These are phyloP conservation scores for Pythium coloratum DNA, from an alignment of 352 stramenopile species.

Conservation along the genomic window DNA sequence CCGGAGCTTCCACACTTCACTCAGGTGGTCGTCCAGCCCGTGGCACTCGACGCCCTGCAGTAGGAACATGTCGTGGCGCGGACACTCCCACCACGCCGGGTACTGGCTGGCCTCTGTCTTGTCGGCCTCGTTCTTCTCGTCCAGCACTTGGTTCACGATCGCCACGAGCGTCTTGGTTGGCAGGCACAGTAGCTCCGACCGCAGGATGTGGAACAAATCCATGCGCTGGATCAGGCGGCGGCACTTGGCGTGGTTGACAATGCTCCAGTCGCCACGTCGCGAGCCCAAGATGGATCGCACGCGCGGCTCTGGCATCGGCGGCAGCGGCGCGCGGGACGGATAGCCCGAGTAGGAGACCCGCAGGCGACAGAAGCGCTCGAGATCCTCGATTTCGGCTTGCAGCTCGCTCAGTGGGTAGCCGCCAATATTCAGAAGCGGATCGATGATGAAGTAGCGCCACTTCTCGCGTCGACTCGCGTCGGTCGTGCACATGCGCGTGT, in stretches of 20 bases:
- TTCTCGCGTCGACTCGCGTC: constrained; percentile 57
- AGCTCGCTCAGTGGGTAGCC: constrained; percentile 48
- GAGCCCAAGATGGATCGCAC: constrained; percentile 68
- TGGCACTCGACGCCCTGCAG: constrained; percentile 84
- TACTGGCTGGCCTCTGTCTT: constrained; percentile 28
- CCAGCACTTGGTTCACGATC: constrained; percentile 55
- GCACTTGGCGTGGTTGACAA: constrained; percentile 54
- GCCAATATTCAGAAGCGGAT: constrained; percentile 43
- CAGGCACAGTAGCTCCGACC: constrained; percentile 66
- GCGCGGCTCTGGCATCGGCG: constrained; percentile 16
- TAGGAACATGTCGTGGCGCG: constrained; percentile 76
- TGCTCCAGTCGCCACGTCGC: constrained; percentile 55
- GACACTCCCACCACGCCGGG: constrained; percentile 75
- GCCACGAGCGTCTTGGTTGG: constrained; percentile 59
- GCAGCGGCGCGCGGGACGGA: not conserved
- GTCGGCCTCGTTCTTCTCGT: constrained; percentile 23
- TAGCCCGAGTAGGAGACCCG: constrained; percentile 20
- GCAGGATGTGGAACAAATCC: constrained; percentile 76
- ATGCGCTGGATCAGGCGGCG: constrained; percentile 73
- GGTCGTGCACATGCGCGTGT: constrained; percentile 58
- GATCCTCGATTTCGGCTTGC: constrained; percentile 49
- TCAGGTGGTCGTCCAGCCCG: constrained; percentile 71
- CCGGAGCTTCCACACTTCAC: constrained; percentile 66
- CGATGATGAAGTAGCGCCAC: constrained; percentile 78
- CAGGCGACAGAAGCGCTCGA: constrained; percentile 61